phyloP scores from a whole-genome alignment of 352 stramenopile species.

The Pythium aquatile region DNA sequence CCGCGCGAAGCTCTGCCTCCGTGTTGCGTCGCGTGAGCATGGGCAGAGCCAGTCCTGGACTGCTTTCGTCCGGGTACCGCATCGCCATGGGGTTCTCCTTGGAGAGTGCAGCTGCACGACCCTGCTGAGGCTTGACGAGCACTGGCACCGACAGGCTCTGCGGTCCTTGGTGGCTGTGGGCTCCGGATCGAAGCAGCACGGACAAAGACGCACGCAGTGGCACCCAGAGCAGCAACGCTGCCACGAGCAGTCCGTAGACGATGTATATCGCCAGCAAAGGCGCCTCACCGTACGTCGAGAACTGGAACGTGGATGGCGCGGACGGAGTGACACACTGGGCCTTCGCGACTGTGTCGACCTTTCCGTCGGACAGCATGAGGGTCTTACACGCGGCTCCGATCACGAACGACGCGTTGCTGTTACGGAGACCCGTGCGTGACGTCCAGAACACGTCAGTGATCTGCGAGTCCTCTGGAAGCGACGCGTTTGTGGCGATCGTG shows the following conservation, averaged over 20 bases:
- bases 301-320: conserved; percentile 33
- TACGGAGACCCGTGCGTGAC: conserved; percentile 48
- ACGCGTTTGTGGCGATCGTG: conserved; percentile 47
- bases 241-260: conserved; percentile 38
- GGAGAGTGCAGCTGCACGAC: neutral
- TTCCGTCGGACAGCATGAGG: conserved; percentile 44
- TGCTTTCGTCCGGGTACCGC: conserved; percentile 9
- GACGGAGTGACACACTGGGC: conserved; percentile 31
- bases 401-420: conserved; percentile 69
- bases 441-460: conserved; percentile 50
- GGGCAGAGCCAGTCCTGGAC: conserved; percentile 3
- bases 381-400: conserved; percentile 46
- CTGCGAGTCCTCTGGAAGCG: conserved; percentile 47
- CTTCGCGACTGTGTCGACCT: conserved; percentile 28
- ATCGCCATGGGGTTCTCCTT: conserved; percentile 2
- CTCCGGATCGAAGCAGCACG: conserved; percentile 2
- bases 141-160: neutral
- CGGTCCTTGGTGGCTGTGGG: neutral
- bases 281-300: conserved; percentile 51
- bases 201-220: conserved; percentile 10
- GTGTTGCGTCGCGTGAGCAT: conserved; percentile 19
- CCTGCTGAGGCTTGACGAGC: conserved; percentile 2
- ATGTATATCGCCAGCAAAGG: conserved; percentile 50
- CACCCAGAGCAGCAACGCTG: conserved; percentile 14
- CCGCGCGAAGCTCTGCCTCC: conserved; percentile 11